Base-by-base conservation (phyloP, 2,329 filamentous ascomycete genomes). In the Lasiodiplodia sp. region DNA sequence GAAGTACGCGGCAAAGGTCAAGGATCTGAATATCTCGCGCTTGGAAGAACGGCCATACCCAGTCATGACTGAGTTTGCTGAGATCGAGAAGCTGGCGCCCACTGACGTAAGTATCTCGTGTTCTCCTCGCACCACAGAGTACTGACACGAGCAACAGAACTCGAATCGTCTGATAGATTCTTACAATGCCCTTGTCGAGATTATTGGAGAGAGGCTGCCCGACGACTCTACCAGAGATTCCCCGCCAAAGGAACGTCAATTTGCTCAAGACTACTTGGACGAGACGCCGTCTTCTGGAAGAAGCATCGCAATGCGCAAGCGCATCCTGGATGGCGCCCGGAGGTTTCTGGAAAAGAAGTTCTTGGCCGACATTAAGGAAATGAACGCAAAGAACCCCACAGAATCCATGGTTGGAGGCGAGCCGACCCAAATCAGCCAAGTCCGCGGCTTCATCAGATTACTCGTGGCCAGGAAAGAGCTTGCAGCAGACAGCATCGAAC, bases 361-460 rank as follows among this genome's bases (percentile, higher is more conserved):
- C 79, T 90, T 92, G 76, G 84, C 86, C 60, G 90, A 95, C 72
- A 86, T 98, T 47, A 92, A 97, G 76, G 86, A 84, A 11, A 84
- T 92, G 51, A 91, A 99, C 70, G 86, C 88, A 49, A 96, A 92
- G 79, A 93, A 96, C 77, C 94, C 94, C 2, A 89, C 91, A 67
- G 94, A 97, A 77, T 95, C 96, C 37, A 92, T 92, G 76, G 87
- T 97, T 52, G 96, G 96, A 69, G 96, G 96, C 72, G 88, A 94
- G 51, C 96, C 96, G 1, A 93, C 94, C 67, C 88, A 93, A 25
- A 87, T 94, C 72, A 97, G 92, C 84, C 97, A 97, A 82, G 91
- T 97, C 76, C 93, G 93, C 76, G 96, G 93, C 8, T 99, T 95
- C 76, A 93, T 99, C 73, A 90, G 94, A 60, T 86, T 97, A 69